These are phyloP conservation scores for Trypethelium eluteriae DNA, from an alignment of 495 filamentous ascomycete species.

Conservation along the genomic window DNA sequence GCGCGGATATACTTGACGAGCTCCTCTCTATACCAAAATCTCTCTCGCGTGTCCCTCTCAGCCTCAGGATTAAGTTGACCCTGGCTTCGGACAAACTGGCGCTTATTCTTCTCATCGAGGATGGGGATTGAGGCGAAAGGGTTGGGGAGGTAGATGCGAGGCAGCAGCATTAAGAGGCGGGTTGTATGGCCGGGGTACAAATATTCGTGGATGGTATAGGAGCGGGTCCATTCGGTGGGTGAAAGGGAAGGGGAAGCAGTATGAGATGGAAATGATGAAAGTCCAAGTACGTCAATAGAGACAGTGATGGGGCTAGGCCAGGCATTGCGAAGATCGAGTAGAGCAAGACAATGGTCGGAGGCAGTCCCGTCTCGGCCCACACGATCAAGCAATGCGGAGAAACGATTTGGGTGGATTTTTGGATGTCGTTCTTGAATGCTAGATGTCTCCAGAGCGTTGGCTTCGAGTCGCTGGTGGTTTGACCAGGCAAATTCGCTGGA, in stretches of 20 bases:
- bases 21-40: conserved; percentile 88
- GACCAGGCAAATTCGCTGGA: conserved; percentile 49
- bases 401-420: conserved; percentile 22
- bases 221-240: conserved; percentile 9
- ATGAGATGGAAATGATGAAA: not conserved
- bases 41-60: conserved; percentile 70
- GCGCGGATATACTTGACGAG: conserved; percentile 64
- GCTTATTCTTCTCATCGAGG: conserved; percentile 64
- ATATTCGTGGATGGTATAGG: conserved; percentile 49
- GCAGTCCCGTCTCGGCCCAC: conserved; percentile 23
- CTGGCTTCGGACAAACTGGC: conserved; percentile 83
- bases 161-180: conserved; percentile 68
- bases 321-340: conserved; percentile 79
- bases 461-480: conserved; percentile 26
- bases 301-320: conserved; percentile 58
- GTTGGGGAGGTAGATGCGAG: conserved; percentile 66
- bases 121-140: conserved; percentile 71
- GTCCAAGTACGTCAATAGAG: not conserved
- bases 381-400: conserved; percentile 21
- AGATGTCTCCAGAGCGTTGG: conserved; percentile 1
- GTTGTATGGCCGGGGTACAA: conserved; percentile 71
- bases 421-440: conserved; percentile 8
- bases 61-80: conserved; percentile 68
- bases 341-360: conserved; percentile 65
- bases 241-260: not conserved